phyloP scores from a whole-genome alignment of 1,139 yeast genomes.

The Yamadazyma pseudoaaseri region DNA sequence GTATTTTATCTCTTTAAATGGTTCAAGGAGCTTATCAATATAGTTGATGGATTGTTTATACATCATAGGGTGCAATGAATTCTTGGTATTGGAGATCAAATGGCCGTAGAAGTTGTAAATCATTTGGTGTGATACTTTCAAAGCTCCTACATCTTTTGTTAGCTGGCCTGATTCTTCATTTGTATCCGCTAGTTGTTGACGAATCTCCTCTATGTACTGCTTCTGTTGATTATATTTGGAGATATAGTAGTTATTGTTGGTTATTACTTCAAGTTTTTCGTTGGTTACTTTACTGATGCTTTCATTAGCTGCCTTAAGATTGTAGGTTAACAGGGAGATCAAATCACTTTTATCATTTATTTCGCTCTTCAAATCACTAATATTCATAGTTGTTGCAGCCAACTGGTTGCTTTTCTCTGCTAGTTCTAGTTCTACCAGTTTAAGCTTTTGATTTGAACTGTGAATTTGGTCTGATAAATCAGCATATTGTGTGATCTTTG shows the following conservation, averaged over 20 bases:
- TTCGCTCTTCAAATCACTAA: neutral
- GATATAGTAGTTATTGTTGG: slow-evolving; percentile 10
- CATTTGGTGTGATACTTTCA: slow-evolving; percentile 8
- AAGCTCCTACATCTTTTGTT: neutral
- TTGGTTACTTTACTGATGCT: slow-evolving; percentile 3
- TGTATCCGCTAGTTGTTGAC: slow-evolving; percentile 2
- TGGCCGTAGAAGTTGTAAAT: slow-evolving; percentile 7
- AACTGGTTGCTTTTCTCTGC: neutral
- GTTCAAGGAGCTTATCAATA: slow-evolving; percentile 13
- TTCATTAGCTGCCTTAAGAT: neutral
- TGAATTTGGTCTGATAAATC: neutral
- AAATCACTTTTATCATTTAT: neutral
- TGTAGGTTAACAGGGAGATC: neutral
- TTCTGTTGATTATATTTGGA: slow-evolving; percentile 5
- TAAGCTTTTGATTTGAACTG: neutral
- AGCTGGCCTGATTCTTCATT: neutral
- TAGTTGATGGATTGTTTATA: slow-evolving; percentile 20
- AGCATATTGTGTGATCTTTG: neutral
- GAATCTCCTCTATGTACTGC: slow-evolving; percentile 1
- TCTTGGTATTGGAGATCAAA: slow-evolving; percentile 6
- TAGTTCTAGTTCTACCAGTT: neutral
- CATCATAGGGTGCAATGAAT: slow-evolving; percentile 18
- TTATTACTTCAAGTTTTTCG: slow-evolving; percentile 8
- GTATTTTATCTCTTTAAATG: slow-evolving; percentile 11
- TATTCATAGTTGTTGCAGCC: neutral